Evolutionary conservation across 2,329 filamentous ascomycete genomes (phyloP).

Genomic region (Gyromitra esculenta): DNA sequence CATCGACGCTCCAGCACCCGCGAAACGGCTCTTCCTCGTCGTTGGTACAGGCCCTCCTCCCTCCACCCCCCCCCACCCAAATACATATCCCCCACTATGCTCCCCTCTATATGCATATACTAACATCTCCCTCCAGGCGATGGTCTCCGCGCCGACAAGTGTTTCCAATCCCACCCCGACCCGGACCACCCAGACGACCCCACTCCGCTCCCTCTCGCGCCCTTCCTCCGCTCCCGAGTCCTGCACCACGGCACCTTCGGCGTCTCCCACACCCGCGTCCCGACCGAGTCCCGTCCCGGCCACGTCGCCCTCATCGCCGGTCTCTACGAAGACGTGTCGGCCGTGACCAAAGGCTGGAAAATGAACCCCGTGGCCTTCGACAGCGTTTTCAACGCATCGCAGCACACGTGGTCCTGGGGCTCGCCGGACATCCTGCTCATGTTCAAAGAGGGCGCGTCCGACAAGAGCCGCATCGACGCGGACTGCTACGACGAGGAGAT

Average conservation of each 20-base stretch:
- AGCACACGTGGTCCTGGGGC: conserved; percentile 99
- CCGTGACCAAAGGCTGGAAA: conserved; percentile 98
- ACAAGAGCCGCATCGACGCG: conserved; percentile 86
- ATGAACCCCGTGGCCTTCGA: conserved; percentile 98
- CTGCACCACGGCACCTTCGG: conserved; percentile 93
- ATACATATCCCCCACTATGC: not conserved
- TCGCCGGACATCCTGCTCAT: conserved; percentile 97
- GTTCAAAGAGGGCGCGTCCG: conserved; percentile 87
- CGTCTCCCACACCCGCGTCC: conserved; percentile 94
- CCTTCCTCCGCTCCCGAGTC: conserved; percentile 88
- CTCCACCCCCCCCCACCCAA: conserved; percentile 20
- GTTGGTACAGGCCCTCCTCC: conserved; percentile 72
- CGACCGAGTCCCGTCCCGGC: conserved; percentile 93
- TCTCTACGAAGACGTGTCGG: conserved; percentile 96
- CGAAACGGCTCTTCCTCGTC: conserved; percentile 89
- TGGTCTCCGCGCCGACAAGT: conserved; percentile 95
- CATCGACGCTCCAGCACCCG: conserved; percentile 78
- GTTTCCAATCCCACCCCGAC: conserved; percentile 91
- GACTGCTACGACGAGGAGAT: conserved; percentile 82
- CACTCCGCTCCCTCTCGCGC: conserved; percentile 79
- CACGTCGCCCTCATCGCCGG: conserved; percentile 97
- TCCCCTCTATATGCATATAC: not conserved
- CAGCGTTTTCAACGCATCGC: conserved; percentile 95
- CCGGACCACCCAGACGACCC: conserved; percentile 65
- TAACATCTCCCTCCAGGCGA: conserved; percentile 69